Base-by-base conservation (phyloP, 345 rosid species). In the Salix dunnii region DNA sequence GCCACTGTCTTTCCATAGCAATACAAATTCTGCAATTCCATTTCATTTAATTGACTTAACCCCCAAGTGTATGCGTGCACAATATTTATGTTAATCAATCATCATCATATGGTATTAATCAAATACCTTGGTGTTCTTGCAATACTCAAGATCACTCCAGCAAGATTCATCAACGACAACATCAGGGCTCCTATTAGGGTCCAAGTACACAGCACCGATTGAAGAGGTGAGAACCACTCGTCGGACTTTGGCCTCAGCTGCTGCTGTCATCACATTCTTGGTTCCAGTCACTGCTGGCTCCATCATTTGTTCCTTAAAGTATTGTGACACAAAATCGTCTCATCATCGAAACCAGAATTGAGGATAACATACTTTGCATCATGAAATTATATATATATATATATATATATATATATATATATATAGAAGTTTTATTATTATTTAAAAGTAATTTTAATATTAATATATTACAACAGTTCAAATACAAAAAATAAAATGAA, bases 211-310 rank as follows among this genome's bases (percentile, higher is more conserved):
- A 0, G 99, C 96, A 17, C 97, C 98, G 14, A 96, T 90, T 0
- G 99, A 93, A 0, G 99, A 96, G 3, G 99, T 96, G 87, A 93
- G 92, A 6, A 93, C 97, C 30, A 96, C 97, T 5, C 99, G 91
- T 51, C 93, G 86, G 40, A 86, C 97, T 49, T 90, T 88, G 68
- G 97, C 93, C 83, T 88, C 97, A 0, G 97, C 88, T 0, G 98
- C 98, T 0, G 97, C 99, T 6, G 80, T 77, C 36, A 96, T 88
- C 83, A 93, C 98, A 42, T 89, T 91, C 86, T 86, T 88, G 3
- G 98, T 91, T 72, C 99, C 99, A 1, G 75, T 79, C 81, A 96
- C 97, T 0, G 98, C 97, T 17, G 99, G 99, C 84, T 96, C 99
- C 92, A 96, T 90, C 98, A 96, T 91, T 88, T 93, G 88, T 43